Conservation (phyloP, 257 asterid species). For the Solanum dulcamara region DNA sequence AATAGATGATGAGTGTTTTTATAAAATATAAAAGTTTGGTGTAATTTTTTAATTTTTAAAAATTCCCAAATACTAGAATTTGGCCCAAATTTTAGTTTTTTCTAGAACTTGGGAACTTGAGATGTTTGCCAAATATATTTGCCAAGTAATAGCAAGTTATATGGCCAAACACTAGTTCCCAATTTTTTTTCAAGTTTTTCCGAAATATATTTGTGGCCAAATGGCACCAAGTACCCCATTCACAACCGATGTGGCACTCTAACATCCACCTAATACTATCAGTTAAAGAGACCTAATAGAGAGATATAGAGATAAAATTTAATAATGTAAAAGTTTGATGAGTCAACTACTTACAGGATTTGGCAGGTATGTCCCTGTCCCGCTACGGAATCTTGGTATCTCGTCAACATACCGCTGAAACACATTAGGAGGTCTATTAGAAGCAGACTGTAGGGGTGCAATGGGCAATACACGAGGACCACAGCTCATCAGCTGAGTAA, state of each 20-base stretch:
- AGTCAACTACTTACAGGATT: conserved; percentile 65
- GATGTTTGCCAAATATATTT: no score
- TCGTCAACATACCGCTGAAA: conserved; percentile 65
- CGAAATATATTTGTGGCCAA: no score
- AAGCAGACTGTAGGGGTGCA: conserved; percentile 54
- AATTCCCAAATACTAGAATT: no score
- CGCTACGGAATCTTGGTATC: conserved; percentile 76
- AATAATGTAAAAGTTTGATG: background rate
- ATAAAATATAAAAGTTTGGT: no score
- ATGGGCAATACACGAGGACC: conserved; percentile 63
- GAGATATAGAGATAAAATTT: background rate
- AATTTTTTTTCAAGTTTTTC: no score
- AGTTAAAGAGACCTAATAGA: background rate
- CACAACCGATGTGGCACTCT: background rate
- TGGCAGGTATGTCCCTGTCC: conserved; percentile 97
- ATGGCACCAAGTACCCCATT: background rate
- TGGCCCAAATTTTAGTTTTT: no score
- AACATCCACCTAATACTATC: background rate
- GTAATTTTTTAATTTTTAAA: no score
- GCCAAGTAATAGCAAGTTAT: no score
- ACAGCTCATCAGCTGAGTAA: conserved; percentile 59
- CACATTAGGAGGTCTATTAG: conserved; percentile 52
- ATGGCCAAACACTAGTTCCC: no score
- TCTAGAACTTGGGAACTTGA: no score
- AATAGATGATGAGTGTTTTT: no score